Evolutionary conservation across 1,284 basidiomycete species (phyloP).

Genomic region (Testicularia cyperi): DNA sequence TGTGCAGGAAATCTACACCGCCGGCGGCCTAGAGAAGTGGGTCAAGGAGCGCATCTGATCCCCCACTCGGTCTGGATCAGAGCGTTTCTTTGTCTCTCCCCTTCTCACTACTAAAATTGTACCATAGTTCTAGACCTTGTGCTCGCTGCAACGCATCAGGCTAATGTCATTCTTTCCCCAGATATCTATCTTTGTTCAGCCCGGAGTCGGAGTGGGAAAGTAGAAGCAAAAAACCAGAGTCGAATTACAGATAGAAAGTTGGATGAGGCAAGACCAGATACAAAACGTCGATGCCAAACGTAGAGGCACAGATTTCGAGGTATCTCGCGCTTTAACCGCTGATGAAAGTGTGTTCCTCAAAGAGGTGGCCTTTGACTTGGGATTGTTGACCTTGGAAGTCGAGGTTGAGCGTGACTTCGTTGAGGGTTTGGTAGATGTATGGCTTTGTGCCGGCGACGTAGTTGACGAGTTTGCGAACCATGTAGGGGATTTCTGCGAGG

Average conservation of each 20-base stretch:
- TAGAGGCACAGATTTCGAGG: neutral
- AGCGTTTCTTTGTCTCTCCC: neutral
- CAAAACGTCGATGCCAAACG: too few species aligned
- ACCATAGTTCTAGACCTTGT: too few species aligned
- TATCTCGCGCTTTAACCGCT: slow-evolving; percentile 16
- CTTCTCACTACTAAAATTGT: too few species aligned
- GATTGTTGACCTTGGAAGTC: slow-evolving; percentile 63
- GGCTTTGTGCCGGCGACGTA: slow-evolving; percentile 89
- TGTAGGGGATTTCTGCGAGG: slow-evolving; percentile 89
- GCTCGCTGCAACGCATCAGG: too few species aligned
- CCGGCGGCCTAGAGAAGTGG: slow-evolving; percentile 57
- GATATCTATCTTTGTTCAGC: too few species aligned
- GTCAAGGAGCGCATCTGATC: slow-evolving; percentile 47
- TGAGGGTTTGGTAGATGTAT: slow-evolving; percentile 88
- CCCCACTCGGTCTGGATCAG: too few species aligned
- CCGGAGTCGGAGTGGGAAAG: too few species aligned
- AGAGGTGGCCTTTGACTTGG: slow-evolving; percentile 71
- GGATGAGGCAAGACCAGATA: too few species aligned
- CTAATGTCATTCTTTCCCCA: too few species aligned
- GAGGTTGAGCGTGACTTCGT: slow-evolving; percentile 72
- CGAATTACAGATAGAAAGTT: neutral
- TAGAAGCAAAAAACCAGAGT: too few species aligned
- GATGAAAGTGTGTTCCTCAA: slow-evolving; percentile 89
- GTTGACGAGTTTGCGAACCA: slow-evolving; percentile 83
- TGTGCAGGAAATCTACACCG: slow-evolving; percentile 58